phyloP scores from a whole-genome alignment of 257 asterid species.

The Solanum virginianum region DNA sequence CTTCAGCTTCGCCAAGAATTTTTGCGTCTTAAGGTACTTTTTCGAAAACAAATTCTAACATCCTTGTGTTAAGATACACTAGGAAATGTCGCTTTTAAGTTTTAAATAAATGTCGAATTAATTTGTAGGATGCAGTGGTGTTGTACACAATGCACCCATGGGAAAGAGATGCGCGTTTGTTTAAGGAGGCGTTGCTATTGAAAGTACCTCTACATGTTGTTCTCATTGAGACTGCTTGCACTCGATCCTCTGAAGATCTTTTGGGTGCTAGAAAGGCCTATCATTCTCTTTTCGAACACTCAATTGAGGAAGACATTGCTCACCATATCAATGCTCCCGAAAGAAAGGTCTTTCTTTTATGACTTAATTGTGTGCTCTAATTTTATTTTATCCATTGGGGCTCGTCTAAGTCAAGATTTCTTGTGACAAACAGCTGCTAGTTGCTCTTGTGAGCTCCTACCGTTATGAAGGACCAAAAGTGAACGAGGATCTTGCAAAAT shows the following conservation, averaged over 20 bases:
- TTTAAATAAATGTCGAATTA: neutral
- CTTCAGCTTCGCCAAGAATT: conserved; percentile 69
- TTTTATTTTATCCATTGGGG: neutral
- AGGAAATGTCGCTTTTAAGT: neutral
- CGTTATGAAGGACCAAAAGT: conserved; percentile 70
- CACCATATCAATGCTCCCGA: conserved; percentile 28
- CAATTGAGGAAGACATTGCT: conserved; percentile 75
- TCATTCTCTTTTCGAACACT: conserved; percentile 66
- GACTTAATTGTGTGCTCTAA: neutral
- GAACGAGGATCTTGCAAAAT: conserved; percentile 44
- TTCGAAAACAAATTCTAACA: neutral
- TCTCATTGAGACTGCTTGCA: conserved; percentile 56
- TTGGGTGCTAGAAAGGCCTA: conserved; percentile 80
- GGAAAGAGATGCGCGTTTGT: conserved; percentile 80
- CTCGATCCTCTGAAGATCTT: conserved; percentile 58
- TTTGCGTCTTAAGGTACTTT: conserved; percentile 64
- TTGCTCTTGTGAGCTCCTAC: conserved; percentile 61
- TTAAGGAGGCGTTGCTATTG: conserved; percentile 36
- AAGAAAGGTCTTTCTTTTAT: conserved; percentile 26
- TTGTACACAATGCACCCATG: conserved; percentile 85
- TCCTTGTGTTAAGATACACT: neutral
- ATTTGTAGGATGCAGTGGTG: conserved; percentile 58
- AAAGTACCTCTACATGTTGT: conserved; percentile 29
- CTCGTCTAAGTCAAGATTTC: neutral
- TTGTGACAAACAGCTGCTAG: conserved; percentile 44